These are phyloP conservation scores for Cladophialophora chaetospira DNA, from an alignment of 2,329 filamentous ascomycete species.

Conservation along the genomic window DNA sequence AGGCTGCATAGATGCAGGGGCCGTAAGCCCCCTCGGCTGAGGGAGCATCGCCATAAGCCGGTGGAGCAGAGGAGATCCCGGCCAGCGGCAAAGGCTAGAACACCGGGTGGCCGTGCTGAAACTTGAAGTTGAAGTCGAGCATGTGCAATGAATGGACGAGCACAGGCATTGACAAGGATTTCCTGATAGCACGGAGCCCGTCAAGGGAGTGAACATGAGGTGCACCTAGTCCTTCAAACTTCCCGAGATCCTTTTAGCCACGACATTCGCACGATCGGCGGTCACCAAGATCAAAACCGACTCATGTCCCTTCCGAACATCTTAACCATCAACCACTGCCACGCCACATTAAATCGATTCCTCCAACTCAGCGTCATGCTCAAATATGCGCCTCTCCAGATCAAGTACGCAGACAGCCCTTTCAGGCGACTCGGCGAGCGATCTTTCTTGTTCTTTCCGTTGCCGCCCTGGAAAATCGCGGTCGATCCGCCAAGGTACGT, in stretches of 20 bases:
- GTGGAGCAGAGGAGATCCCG: background rate
- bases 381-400: conserved; percentile 50
- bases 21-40: background rate
- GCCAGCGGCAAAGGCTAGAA: background rate
- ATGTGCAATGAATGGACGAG: too few relatives aligned
- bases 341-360: conserved; percentile 45
- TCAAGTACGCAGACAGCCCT: conserved; percentile 44
- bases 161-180: too few relatives aligned
- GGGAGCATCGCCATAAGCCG: background rate
- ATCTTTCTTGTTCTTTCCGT: conserved; percentile 27
- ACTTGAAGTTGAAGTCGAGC: too few relatives aligned
- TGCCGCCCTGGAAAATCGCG: conserved; percentile 57
- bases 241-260: too few relatives aligned
- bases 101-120: too few relatives aligned
- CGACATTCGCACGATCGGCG: too few relatives aligned
- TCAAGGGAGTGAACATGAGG: too few relatives aligned
- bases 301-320: conserved; percentile 49
- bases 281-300: conserved; percentile 38
- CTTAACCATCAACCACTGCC: conserved; percentile 47
- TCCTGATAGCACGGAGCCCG: too few relatives aligned
- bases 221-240: too few relatives aligned
- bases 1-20: background rate
- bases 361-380: conserved; percentile 52
- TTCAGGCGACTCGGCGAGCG: conserved; percentile 43
- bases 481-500: conserved; percentile 62